These are phyloP conservation scores for Quercus suber DNA, from an alignment of 306 rosid species.

Conservation along the genomic window DNA sequence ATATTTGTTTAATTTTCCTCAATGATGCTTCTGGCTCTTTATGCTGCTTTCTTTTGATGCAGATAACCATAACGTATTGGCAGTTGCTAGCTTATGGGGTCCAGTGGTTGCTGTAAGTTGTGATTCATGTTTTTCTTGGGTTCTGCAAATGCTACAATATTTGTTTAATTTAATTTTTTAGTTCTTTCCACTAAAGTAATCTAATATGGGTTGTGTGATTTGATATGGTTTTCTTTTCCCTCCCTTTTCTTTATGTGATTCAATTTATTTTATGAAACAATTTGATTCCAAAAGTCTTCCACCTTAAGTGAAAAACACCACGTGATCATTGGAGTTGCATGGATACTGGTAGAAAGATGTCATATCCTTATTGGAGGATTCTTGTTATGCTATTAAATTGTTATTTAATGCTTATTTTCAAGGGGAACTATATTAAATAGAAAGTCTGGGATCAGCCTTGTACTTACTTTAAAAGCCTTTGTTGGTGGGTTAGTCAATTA, in stretches of 20 bases:
- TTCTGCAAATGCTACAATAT: neutral
- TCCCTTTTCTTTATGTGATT: neutral
- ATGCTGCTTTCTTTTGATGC: conserved; percentile 28
- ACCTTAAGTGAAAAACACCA: neutral
- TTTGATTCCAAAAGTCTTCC: neutral
- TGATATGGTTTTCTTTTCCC: neutral
- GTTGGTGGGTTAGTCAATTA: neutral
- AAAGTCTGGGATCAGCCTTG: neutral
- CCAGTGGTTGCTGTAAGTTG: conserved; percentile 81
- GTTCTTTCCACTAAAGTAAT: neutral
- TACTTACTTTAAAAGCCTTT: neutral
- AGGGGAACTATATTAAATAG: neutral
- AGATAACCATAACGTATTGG: conserved; percentile 81
- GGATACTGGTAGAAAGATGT: neutral
- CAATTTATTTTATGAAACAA: neutral
- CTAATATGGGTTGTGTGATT: neutral
- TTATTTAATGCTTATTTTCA: neutral
- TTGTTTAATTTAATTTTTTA: neutral
- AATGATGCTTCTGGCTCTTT: conserved; percentile 9
- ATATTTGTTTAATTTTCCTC: conserved; percentile 6
- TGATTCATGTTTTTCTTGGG: neutral
- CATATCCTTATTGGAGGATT: neutral
- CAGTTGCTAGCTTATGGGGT: conserved; percentile 73
- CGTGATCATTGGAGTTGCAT: neutral
- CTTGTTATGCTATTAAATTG: neutral